Percentiles rank a stretch among this genome's conserved stretches.
Evolutionary conservation across 1,139 yeast species (phyloP).

Genomic region (Candida gigantensis): DNA sequence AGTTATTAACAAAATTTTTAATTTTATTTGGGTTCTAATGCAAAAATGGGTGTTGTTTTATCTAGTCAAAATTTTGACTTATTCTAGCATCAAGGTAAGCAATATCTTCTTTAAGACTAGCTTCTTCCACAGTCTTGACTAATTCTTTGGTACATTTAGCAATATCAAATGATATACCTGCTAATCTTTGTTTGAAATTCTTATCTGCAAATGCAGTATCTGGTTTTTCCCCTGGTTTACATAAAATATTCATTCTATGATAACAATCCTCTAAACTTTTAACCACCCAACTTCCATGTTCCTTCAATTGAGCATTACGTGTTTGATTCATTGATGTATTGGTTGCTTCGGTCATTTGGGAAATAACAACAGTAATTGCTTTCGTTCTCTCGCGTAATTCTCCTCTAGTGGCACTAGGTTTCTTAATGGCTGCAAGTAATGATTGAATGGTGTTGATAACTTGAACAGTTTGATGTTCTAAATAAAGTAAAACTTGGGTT

Average conservation of each 20-base stretch:
- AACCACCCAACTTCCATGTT: slow-evolving; percentile 90
- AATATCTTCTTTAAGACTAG: slow-evolving; percentile 80
- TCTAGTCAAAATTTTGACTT: slow-evolving; percentile 31
- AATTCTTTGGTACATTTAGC: slow-evolving; percentile 95
- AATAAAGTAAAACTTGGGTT: slow-evolving; percentile 76
- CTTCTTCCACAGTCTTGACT: slow-evolving; percentile 94
- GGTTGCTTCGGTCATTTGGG: slow-evolving; percentile 90
- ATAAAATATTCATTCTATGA: slow-evolving; percentile 70
- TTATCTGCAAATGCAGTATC: slow-evolving; percentile 80
- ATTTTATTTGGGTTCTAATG: slow-evolving; percentile 11
- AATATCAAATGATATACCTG: slow-evolving; percentile 94
- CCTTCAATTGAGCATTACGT: slow-evolving; percentile 77
- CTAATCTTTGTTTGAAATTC: slow-evolving; percentile 86
- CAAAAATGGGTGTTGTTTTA: not conserved
- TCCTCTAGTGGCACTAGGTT: slow-evolving; percentile 75
- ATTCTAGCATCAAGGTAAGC: slow-evolving; percentile 51
- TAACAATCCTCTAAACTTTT: slow-evolving; percentile 83
- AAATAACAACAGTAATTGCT: slow-evolving; percentile 74
- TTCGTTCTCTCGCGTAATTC: slow-evolving; percentile 70
- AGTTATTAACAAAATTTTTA: not conserved
- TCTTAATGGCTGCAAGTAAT: slow-evolving; percentile 71
- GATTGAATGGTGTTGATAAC: slow-evolving; percentile 90
- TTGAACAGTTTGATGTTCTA: slow-evolving; percentile 92
- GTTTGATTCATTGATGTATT: slow-evolving; percentile 87
- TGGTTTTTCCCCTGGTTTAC: slow-evolving; percentile 51